Evolutionary conservation across 78 protist genomes (phyloP), one percentile per base, ranked within the genome.

Genomic region (Isochrysis galbana): DNA sequence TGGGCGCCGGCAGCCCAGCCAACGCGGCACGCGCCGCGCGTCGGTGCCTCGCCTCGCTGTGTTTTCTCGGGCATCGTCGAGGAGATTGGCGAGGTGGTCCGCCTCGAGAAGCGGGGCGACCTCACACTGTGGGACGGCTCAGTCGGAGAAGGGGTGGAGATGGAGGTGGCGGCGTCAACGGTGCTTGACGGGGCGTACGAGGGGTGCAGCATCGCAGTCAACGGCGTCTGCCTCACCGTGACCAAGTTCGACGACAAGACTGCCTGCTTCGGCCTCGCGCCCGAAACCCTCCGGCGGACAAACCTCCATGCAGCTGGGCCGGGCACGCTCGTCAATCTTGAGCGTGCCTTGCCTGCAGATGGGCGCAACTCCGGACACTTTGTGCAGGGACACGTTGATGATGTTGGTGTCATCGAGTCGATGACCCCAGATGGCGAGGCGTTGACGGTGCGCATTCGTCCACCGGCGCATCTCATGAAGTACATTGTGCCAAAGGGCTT

Each of bases 401-500:
- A 45, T 67, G 69, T 83, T 7, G 93, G 90, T 26, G 45, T 32
- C 34, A 36, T 86, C 45, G 90, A 38, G 41, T 5, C 0, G 29
- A 0, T 34, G 46, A 0, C 14, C 29, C 67, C 90, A 26, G 90
- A 86, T 4, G 72, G 72, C 77, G 90, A 86, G 14, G 46, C 90
- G 46, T 44, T 86, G 38, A 39, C 36, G 69, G 29, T 86, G 2
- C 54, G 10, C 42, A 55, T 91, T 19, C 1, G 22, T 54, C 34
- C 93, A 17, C 93, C 90, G 23, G 0, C 7, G 39, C 4, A 0
- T 72, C 67, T 91, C 10, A 36, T 91, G 46, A 36, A 11, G 29
- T 91, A 82, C 90, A 91, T 91, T 23, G 93, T 91, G n/a, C 90
- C 93, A 14, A 91, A 91, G 84, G 93, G 93, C 47, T 91, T 83